Evolutionary conservation across 2,329 filamentous ascomycete species (phyloP), one percentile per base, ranked within the genome.

Genomic region (Didymella pomorum): DNA sequence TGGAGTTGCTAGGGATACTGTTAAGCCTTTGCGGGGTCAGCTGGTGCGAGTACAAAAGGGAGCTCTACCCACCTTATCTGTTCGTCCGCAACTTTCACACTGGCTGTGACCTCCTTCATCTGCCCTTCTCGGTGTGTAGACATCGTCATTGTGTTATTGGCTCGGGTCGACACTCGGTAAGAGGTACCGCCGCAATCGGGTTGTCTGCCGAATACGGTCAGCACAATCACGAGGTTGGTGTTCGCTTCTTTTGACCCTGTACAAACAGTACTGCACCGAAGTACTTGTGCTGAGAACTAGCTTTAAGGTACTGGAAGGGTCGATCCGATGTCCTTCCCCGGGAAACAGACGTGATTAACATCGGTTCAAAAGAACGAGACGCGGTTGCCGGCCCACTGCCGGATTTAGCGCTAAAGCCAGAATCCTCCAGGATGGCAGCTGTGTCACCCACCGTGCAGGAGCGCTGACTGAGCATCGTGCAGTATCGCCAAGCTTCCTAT

Each of bases 391-490:
- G 31, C 31, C 31, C 41, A 31, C 35, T 28, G n/a, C 48, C 21
- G 18, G 8, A 11, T 25, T 51, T 31, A 46, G 47, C 20, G 26
- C 21, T 20, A 16, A 18, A 44, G 8, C 48, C 14, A 48, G 20
- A 33, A 52, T 57, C 54, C 54, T 39, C 43, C 35, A 28, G 23
- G 11, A 28, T 16, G 35, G 14, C 28, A 42, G 26, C 16, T 5
- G 42, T 57, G 42, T 37, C n/a, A 48, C 26, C 11, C 23, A 12
- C 16, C 12, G 4, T 33, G 16, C 26, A 47, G 33, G 16, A 52
- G 42, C 43, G 48, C 54, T 52, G 16, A 48, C 26, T 14, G 42
- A 35, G 33, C 35, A 33, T 48, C 35, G 12, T 42, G 21, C 54
- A 37, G 21, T 18, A 35, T 47, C 33, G 54, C 25, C 20, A 37